These are phyloP conservation scores for Periconia sp. DNA, from an alignment of 2,329 filamentous ascomycete genomes.

Conservation along the genomic window DNA sequence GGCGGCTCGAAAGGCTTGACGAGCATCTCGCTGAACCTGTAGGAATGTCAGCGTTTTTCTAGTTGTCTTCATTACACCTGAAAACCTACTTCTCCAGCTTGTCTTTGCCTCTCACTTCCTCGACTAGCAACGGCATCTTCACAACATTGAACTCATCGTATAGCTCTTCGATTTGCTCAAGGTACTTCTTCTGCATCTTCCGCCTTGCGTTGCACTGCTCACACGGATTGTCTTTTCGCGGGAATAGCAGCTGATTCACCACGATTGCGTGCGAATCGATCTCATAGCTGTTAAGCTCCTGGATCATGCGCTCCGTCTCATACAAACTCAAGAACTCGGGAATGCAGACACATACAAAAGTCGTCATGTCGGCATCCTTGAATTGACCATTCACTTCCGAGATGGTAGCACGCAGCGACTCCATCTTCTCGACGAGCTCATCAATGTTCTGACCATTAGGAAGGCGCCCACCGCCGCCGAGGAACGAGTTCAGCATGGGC, in stretches of 20 bases:
- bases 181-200: constrained; percentile 99
- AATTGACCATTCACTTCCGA: constrained; percentile 96
- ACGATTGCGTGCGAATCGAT: constrained; percentile 98
- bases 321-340: constrained; percentile 96
- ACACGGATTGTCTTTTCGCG: constrained; percentile 81
- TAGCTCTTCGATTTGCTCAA: constrained; percentile 97
- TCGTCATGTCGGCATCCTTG: constrained; percentile 94
- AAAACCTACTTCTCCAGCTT: constrained; percentile 73
- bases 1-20: constrained; percentile 77
- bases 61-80: not conserved
- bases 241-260: constrained; percentile 96
- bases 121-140: constrained; percentile 93
- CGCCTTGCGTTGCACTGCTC: constrained; percentile 93
- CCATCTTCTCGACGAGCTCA: constrained; percentile 94
- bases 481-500: constrained; percentile 90
- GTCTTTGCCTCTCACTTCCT: constrained; percentile 95
- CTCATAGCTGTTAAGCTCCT: constrained; percentile 89
- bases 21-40: constrained; percentile 80
- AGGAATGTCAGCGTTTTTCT: constrained; percentile 14
- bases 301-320: constrained; percentile 99
- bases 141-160: constrained; percentile 99
- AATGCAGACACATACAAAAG: constrained; percentile 98
- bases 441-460: constrained; percentile 92
- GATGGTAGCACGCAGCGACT: constrained; percentile 90
- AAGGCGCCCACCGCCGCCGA: constrained; percentile 76